A percentile compares a stretch with the other conserved stretches of the same genome.
phyloP scores from a whole-genome alignment of 371 early-diverging fungal species.

The Chytridium lagenaria region DNA sequence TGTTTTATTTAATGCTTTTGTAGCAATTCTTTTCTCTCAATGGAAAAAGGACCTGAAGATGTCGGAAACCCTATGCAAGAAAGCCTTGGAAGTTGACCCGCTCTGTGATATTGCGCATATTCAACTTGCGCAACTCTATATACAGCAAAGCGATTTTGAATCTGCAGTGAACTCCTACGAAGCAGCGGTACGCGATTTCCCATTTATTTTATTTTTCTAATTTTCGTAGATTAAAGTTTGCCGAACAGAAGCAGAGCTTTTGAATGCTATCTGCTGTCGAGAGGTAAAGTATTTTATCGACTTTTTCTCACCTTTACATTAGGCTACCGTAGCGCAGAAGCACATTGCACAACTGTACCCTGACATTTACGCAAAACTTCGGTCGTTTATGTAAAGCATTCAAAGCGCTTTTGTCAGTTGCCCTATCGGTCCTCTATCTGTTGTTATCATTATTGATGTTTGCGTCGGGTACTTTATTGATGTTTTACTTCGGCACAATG shows the following conservation, averaged over 20 bases:
- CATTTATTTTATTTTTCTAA: neutral
- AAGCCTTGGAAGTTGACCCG: conserved; percentile 88
- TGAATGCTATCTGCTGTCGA: conserved; percentile 80
- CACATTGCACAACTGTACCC: conserved; percentile 20
- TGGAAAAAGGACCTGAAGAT: conserved; percentile 72
- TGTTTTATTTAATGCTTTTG: too few relatives aligned
- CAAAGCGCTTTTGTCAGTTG: too few relatives aligned
- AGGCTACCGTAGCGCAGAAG: conserved; percentile 42
- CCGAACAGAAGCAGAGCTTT: conserved; percentile 87
- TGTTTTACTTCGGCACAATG: too few relatives aligned
- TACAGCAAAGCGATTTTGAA: conserved; percentile 83
- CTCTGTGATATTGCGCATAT: conserved; percentile 95
- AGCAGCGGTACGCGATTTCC: conserved; percentile 63
- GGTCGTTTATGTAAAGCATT: neutral
- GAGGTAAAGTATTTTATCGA: too few relatives aligned
- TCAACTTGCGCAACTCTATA: conserved; percentile 86
- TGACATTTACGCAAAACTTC: conserved; percentile 23
- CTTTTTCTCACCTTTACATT: too few relatives aligned
- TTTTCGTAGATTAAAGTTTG: conserved; percentile 10
- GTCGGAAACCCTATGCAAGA: conserved; percentile 79
- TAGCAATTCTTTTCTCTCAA: conserved; percentile 82
- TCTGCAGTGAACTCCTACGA: conserved; percentile 84
- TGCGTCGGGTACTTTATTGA: too few relatives aligned
- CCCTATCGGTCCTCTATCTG: too few relatives aligned
- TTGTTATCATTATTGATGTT: too few relatives aligned